Conservation (phyloP, 1,284 basidiomycete species). For the Cutaneotrichosporon cyanovorans region DNA sequence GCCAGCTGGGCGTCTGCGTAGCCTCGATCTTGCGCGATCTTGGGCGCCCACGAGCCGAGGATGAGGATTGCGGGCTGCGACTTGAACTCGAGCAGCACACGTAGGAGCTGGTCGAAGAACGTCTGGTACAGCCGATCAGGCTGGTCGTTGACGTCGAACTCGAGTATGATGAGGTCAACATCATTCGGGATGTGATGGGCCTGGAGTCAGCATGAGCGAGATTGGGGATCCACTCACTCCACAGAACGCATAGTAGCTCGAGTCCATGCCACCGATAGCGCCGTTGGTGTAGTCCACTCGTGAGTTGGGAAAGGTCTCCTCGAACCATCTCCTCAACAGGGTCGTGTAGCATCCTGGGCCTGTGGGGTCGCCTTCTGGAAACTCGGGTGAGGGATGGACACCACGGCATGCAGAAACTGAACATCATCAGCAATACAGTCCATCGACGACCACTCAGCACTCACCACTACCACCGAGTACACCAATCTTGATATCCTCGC, state of each 20-base stretch:
- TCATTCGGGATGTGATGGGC: conserved; percentile 42
- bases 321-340: conserved; percentile 35
- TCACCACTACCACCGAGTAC: conserved; percentile 43
- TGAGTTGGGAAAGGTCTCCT: conserved; percentile 27
- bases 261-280: conserved; percentile 45
- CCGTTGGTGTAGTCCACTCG: conserved; percentile 32
- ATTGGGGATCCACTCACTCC: conserved; percentile 25
- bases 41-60: conserved; percentile 42
- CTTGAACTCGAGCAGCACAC: conserved; percentile 40
- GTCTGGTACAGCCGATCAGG: conserved; percentile 35
- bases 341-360: conserved; percentile 43
- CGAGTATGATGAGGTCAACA: conserved; percentile 42
- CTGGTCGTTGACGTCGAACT: conserved; percentile 47
- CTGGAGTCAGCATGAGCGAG: conserved; percentile 12
- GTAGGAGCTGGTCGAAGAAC: conserved; percentile 45
- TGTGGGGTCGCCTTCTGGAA: conserved; percentile 38
- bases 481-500: conserved; percentile 33
- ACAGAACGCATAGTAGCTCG: conserved; percentile 45
- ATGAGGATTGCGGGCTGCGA: conserved; percentile 42
- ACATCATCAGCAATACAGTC: conserved; percentile 1
- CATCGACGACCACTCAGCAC: conserved; percentile 5
- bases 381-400: conserved; percentile 34
- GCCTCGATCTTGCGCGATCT: conserved; percentile 40
- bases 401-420: conserved; percentile 45
- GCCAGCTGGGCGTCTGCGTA: conserved; percentile 44